phyloP scores from a whole-genome alignment of 2,329 filamentous ascomycete species.

The Botryotinia calthae region DNA sequence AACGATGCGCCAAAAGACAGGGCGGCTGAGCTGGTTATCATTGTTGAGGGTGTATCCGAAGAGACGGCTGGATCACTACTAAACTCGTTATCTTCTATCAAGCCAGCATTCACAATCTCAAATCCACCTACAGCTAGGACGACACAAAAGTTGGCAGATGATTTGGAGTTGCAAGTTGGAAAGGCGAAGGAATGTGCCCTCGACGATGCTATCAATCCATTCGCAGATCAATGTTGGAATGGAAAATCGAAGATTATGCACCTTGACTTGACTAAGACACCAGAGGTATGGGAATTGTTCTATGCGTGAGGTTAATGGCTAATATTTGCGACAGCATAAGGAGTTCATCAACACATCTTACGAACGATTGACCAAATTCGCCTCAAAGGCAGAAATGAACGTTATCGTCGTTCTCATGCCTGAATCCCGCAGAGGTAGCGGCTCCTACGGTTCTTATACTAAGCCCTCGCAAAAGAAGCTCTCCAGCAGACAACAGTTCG shows the following conservation, averaged over 20 bases:
- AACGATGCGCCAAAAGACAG: slow-evolving; percentile 34
- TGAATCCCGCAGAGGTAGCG: slow-evolving; percentile 27
- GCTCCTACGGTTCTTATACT: slow-evolving; percentile 35
- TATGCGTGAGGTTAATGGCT: not conserved
- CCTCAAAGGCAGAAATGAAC: slow-evolving; percentile 35
- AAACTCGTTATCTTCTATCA: slow-evolving; percentile 42
- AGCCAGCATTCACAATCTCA: slow-evolving; percentile 50
- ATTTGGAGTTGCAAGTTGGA: slow-evolving; percentile 34
- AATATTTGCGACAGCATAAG: slow-evolving; percentile 2
- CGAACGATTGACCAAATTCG: slow-evolving; percentile 32
- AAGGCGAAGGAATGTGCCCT: slow-evolving; percentile 29
- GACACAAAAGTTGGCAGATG: slow-evolving; percentile 37
- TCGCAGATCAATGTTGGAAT: slow-evolving; percentile 38
- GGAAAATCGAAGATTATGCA: slow-evolving; percentile 37
- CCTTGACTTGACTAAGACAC: slow-evolving; percentile 29
- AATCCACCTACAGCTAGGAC: slow-evolving; percentile 43
- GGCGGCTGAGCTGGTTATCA: slow-evolving; percentile 54
- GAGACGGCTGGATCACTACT: slow-evolving; percentile 45
- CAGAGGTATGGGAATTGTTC: slow-evolving; percentile 28
- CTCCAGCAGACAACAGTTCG: slow-evolving; percentile 30
- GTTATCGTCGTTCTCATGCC: slow-evolving; percentile 36
- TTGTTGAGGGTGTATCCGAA: slow-evolving; percentile 55
- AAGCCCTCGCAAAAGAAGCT: slow-evolving; percentile 27
- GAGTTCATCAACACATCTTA: slow-evolving; percentile 7
- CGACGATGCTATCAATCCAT: slow-evolving; percentile 36